Base-by-base conservation (phyloP, 2,329 filamentous ascomycete genomes). In the Akanthomyces dipterigenus region DNA sequence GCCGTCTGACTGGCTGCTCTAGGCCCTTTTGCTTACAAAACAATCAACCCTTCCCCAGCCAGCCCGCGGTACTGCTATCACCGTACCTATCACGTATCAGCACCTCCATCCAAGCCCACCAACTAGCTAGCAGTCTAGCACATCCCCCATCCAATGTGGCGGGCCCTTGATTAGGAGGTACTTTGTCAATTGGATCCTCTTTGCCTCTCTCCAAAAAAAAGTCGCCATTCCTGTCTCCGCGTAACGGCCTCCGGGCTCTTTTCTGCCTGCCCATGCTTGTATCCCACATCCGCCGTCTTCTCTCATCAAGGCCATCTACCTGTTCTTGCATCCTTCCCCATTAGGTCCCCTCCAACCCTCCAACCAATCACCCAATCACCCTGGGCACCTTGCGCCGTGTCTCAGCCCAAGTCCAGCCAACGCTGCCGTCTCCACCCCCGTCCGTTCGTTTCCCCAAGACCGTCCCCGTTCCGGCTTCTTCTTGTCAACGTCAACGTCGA, bases 401-500 rank as follows among this genome's bases (percentile, higher is more conserved):
- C 20, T 48, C 55, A 26, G 42, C 50, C 53, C 22, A 45, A 54
- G 22, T n/a, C 31, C 8, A 40, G 50, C 12, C 34, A n/a, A 18
- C 22, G 31, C 38, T 26, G 14, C 18, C 38, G 31, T 55, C 45
- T 61, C 59, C 43, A 55, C 50, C 59, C 51, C 51, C 34, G 22
- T 42, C 49, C 42, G 24, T 43, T 49, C 43, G 36, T n/a, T 61
- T 45, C 42, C 50, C 53, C 22, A 46, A 55, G 45, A 38, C 49
- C 24, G 36, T 43, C 46, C 59, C 45, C 36, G 36, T 43, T 38
- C 51, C 45, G 22, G 45, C 20, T 50, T 58, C 22, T 31, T 58
- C 54, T 40, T 49, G 56, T 42, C 55, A 51, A 22, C 51, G 56
- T 59, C 56, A 59, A 59, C 56, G 43, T 50, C 59, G 48, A 55